Evolutionary conservation across 768 basidiomycete species (phyloP), one percentile per base, ranked within the genome.

Genomic region (Mycena epipterygia): DNA sequence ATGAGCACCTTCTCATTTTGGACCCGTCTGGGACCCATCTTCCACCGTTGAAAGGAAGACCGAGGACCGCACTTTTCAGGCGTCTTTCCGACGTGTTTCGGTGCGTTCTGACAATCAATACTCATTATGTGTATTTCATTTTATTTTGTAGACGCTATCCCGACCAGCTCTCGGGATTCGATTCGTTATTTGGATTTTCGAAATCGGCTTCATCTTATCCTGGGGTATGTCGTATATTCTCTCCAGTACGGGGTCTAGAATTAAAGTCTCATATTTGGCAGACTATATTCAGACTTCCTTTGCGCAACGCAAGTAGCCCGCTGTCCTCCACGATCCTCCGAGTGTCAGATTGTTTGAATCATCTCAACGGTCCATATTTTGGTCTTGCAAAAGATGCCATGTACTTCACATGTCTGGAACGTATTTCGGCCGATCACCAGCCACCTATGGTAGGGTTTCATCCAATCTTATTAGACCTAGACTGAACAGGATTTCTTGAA

Each of bases 11-110:
- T 14, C 44, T 79, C 6, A 73, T 80, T 37, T 72, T 81, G 13
- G 80, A 81, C 60, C 80, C 80, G 1, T 75, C 76, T 1, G 68
- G 72, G 21, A 64, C 29, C 11, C 73, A 77, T 70, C 71, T 80
- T 4, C 76, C 78, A 1, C 67, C 70, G 5, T 17, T 25, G 33
- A 61, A 48, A 16, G 68, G 72, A 14, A 56, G 57, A 44, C 55
- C 68, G 13, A 67, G 72, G 21, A 73, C 72, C 7, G 64, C 72
- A 1, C 51, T 67, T 13, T 23, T 70, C 17, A 46, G 37, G 23
- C 55, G 49, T 2, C 49, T 73, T 39, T 53, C 60, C 13, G 57
- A 64, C 12, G 65, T 73, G 17, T 49, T 12, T 39, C 23, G 65
- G 72, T 73, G 21, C 29, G 64, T 7, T 14, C 53, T 1, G 1